Percentiles rank a stretch among this genome's conserved stretches.
These are phyloP conservation scores for Pseudoturritis turrita DNA, from an alignment of 345 rosid genomes.

Conservation along the genomic window DNA sequence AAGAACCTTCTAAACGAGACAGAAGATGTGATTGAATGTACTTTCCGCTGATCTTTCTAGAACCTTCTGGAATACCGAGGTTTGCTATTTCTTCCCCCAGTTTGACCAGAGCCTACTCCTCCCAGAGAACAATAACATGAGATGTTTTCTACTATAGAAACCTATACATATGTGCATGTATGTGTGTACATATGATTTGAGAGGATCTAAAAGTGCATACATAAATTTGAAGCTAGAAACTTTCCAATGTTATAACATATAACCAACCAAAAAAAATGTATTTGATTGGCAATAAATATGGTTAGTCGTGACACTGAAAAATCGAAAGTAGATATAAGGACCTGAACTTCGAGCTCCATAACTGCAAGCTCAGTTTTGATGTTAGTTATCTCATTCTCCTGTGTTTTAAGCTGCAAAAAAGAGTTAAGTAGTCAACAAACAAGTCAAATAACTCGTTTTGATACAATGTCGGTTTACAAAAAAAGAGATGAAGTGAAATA, in stretches of 20 bases:
- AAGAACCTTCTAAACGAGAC: slow-evolving; percentile 64
- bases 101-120: slow-evolving; percentile 49
- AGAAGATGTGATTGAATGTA: slow-evolving; percentile 82
- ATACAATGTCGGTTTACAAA: no score
- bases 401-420: slow-evolving; percentile 43
- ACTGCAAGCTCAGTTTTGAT: slow-evolving; percentile 79
- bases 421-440: not conserved
- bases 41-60: slow-evolving; percentile 85
- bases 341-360: slow-evolving; percentile 86
- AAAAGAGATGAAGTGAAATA: no score
- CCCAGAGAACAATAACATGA: not conserved
- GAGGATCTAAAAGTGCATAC: not conserved
- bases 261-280: not conserved
- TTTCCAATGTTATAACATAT: not conserved
- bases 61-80: slow-evolving; percentile 55
- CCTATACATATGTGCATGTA: not conserved
- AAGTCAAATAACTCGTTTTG: not conserved
- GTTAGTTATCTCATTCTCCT: slow-evolving; percentile 54
- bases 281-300: not conserved
- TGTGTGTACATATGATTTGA: not conserved
- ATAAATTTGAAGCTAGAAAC: not conserved
- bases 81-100: slow-evolving; percentile 75
- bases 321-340: slow-evolving; percentile 1
- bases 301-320: not conserved
- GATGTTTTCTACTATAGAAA: not conserved